A percentile compares a stretch with the other conserved stretches of the same genome.
Conservation (phyloP, 2,329 filamentous ascomycete genomes). For the Periconia sp. region DNA sequence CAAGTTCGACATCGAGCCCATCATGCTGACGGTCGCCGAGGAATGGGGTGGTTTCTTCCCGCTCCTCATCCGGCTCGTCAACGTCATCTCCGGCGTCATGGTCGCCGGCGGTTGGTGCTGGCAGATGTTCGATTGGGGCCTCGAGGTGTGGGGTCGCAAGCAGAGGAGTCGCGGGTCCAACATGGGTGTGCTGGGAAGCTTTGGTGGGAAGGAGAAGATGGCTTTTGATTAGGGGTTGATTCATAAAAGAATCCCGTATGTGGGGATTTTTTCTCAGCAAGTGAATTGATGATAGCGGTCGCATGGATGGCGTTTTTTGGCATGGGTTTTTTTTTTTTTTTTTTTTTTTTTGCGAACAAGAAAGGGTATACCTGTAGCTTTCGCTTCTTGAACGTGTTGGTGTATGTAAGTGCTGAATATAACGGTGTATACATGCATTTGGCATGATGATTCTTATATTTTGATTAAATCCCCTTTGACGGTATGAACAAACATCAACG, state of each 20-base stretch:
- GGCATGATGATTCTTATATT: no score
- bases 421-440: no score
- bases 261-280: neutral
- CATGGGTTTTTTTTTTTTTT: neutral
- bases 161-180: slow-evolving; percentile 43
- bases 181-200: slow-evolving; percentile 51
- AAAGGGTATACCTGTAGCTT: neutral
- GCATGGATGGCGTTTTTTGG: neutral
- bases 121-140: slow-evolving; percentile 76
- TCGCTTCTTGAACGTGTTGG: neutral
- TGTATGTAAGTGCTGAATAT: no score
- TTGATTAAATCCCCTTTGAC: no score
- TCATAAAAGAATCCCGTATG: no score
- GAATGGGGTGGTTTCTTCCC: slow-evolving; percentile 72
- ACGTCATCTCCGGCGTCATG: slow-evolving; percentile 85
- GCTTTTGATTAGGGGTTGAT: slow-evolving; percentile 10
- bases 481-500: no score
- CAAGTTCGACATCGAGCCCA: slow-evolving; percentile 98
- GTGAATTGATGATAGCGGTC: neutral
- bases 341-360: no score
- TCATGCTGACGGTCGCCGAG: slow-evolving; percentile 83
- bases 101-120: slow-evolving; percentile 94
- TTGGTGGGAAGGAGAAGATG: slow-evolving; percentile 18
- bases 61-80: slow-evolving; percentile 81
- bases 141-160: slow-evolving; percentile 51